phyloP scores from a whole-genome alignment of 176 grass and related monocot genomes.

The Tillandsia leiboldiana region DNA sequence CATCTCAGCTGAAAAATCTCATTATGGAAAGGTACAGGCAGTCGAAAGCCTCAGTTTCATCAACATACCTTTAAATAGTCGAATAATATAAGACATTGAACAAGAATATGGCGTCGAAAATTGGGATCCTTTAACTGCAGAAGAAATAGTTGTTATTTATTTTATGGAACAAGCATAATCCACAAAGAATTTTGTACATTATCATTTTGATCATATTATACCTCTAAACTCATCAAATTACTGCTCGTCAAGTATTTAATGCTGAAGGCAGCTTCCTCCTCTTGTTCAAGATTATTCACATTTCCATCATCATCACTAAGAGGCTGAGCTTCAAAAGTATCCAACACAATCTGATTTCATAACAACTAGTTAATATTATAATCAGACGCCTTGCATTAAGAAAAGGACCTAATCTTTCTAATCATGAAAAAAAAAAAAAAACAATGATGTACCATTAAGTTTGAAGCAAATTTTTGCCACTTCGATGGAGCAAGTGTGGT shows the following conservation, averaged over 20 bases:
- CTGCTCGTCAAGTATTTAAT: slow-evolving; percentile 97
- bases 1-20: no score
- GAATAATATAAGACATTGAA: slow-evolving; percentile 97
- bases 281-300: slow-evolving; percentile 65
- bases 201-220: slow-evolving; percentile 25
- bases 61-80: slow-evolving; percentile 76
- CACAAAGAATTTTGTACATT: slow-evolving; percentile 1
- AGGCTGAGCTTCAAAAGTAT: slow-evolving; percentile 96
- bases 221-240: slow-evolving; percentile 99
- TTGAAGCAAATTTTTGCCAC: slow-evolving; percentile 83
- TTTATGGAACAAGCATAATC: neutral
- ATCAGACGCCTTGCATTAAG: neutral
- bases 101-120: slow-evolving; percentile 95
- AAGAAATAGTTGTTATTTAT: slow-evolving; percentile 12
- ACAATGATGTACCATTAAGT: slow-evolving; percentile 49
- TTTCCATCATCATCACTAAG: slow-evolving; percentile 88
- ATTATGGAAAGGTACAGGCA: neutral
- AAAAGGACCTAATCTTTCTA: neutral
- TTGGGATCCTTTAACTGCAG: slow-evolving; percentile 86
- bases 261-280: slow-evolving; percentile 84
- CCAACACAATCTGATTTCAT: slow-evolving; percentile 63
- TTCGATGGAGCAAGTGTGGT: slow-evolving; percentile 46
- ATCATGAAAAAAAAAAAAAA: neutral
- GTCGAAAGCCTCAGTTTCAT: slow-evolving; percentile 13
- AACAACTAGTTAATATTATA: neutral